Percentiles rank a stretch among this genome's conserved stretches.
These are phyloP conservation scores for Platismatia glauca DNA, from an alignment of 495 filamentous ascomycete species.

Conservation along the genomic window DNA sequence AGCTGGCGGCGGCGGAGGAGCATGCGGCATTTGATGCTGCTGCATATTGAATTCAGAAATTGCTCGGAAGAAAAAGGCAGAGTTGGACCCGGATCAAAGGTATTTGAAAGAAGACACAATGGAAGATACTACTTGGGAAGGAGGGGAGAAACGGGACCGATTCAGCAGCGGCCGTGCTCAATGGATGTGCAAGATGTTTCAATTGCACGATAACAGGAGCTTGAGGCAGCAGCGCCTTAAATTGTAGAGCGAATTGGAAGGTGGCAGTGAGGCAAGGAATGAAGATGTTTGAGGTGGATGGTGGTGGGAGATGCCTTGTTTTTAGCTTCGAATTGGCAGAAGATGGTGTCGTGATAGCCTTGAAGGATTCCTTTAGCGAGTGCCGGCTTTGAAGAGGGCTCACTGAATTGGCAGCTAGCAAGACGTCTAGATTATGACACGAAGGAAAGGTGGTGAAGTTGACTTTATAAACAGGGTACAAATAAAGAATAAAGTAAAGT, in stretches of 20 bases:
- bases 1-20: neutral
- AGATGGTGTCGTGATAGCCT: constrained; percentile 16
- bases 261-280: neutral
- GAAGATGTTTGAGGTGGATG: constrained; percentile 1
- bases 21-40: neutral
- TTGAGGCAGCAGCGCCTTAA: constrained; percentile 7
- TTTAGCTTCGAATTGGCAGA: neutral
- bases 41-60: neutral
- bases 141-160: neutral
- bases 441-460: neutral
- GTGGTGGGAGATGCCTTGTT: constrained; percentile 10
- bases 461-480: neutral
- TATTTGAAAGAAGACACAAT: neutral
- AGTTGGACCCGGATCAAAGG: neutral
- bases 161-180: neutral
- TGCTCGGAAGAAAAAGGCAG: neutral
- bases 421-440: neutral
- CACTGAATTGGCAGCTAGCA: neutral
- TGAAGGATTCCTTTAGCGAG: constrained; percentile 3
- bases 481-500: neutral
- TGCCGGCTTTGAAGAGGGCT: neutral
- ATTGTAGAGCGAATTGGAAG: neutral
- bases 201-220: neutral
- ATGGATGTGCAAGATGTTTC: neutral
- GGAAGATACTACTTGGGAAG: neutral